Percentiles rank a stretch among this genome's conserved stretches.
These are phyloP conservation scores for Eucalyptus pumila DNA, from an alignment of 345 rosid species.

Conservation along the genomic window DNA sequence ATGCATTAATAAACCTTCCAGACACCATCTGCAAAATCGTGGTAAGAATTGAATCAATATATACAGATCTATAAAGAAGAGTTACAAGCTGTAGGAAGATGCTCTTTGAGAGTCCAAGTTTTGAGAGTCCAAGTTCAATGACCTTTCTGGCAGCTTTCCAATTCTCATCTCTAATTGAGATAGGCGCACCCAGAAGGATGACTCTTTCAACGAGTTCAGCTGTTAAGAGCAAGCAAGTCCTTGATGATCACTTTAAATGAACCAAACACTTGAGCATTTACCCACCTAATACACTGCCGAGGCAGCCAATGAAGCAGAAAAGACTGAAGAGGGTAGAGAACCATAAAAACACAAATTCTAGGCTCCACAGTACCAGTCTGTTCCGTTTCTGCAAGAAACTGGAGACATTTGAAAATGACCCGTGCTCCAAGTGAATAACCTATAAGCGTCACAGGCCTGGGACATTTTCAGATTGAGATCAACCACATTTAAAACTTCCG, in stretches of 20 bases:
- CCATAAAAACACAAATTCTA: not conserved
- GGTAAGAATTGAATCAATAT: not conserved
- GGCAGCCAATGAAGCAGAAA: not conserved
- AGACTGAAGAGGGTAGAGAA: not conserved
- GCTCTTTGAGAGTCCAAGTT: not conserved
- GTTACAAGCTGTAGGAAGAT: not conserved
- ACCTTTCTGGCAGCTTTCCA: constrained; percentile 93
- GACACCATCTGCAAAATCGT: constrained; percentile 72
- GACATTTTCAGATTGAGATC: not conserved
- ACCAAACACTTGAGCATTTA: not conserved
- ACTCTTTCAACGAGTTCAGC: constrained; percentile 93
- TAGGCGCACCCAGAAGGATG: constrained; percentile 89
- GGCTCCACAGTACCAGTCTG: constrained; percentile 32
- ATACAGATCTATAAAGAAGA: not conserved
- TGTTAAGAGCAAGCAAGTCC: constrained; percentile 3
- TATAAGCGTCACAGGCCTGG: constrained; percentile 87
- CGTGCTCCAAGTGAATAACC: constrained; percentile 95
- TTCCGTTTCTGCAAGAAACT: constrained; percentile 73
- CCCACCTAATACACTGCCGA: not conserved
- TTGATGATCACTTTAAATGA: not conserved
- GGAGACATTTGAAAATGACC: constrained; percentile 83
- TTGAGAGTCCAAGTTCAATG: not conserved
- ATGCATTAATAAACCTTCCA: constrained; percentile 89
- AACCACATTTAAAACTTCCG: not conserved
- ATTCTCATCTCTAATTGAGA: constrained; percentile 67